phyloP scores from a whole-genome alignment of 768 basidiomycete species.

The Leccinellum luteum region DNA sequence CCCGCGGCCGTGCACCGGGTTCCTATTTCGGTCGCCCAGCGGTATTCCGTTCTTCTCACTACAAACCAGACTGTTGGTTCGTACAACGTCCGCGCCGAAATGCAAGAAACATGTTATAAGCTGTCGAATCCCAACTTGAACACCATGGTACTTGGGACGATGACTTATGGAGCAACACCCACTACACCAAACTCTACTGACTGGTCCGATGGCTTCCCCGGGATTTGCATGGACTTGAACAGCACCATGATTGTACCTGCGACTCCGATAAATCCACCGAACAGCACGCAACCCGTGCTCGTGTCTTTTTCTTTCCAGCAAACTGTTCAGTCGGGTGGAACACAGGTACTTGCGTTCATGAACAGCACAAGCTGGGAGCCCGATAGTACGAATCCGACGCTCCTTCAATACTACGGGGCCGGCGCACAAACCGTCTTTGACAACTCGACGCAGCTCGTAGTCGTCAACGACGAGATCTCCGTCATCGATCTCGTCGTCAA shows the following conservation, averaged over 20 bases:
- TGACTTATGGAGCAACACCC: slow-evolving; percentile 26
- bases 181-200: slow-evolving; percentile 25
- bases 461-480: slow-evolving; percentile 26
- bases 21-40: slow-evolving; percentile 45
- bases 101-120: slow-evolving; percentile 35
- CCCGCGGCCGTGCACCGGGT: slow-evolving; percentile 40
- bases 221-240: slow-evolving; percentile 25
- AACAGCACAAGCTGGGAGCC: slow-evolving; percentile 29
- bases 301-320: slow-evolving; percentile 28
- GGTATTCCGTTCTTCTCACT: slow-evolving; percentile 46
- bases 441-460: slow-evolving; percentile 21
- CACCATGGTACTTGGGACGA: slow-evolving; percentile 27
- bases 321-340: slow-evolving; percentile 25
- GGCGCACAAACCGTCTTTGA: slow-evolving; percentile 29
- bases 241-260: slow-evolving; percentile 30
- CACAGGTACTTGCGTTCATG: slow-evolving; percentile 23
- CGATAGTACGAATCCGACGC: slow-evolving; percentile 26
- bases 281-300: slow-evolving; percentile 18
- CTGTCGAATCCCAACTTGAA: slow-evolving; percentile 28
- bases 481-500: slow-evolving; percentile 25
- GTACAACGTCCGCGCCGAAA: slow-evolving; percentile 37
- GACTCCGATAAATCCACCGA: slow-evolving; percentile 26
- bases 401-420: slow-evolving; percentile 24
- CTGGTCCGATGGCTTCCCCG: slow-evolving; percentile 27
- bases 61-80: slow-evolving; percentile 38